These are phyloP conservation scores for Globisporangium spinosum DNA, from an alignment of 352 stramenopile species.

Conservation along the genomic window DNA sequence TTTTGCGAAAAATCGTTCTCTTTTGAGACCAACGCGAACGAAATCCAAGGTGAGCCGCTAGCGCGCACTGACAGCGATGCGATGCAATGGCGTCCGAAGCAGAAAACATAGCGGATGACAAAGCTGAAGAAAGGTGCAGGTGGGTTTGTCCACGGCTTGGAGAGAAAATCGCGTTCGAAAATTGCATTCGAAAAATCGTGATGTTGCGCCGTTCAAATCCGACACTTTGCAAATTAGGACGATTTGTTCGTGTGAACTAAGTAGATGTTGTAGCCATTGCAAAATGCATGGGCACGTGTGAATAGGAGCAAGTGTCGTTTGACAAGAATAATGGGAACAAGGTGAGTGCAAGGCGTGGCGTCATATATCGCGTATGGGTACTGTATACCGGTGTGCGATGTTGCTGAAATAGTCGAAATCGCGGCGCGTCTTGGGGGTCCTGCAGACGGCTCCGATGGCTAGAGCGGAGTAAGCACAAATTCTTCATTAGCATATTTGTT, in stretches of 20 bases:
- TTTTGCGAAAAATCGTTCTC: constrained; percentile 2
- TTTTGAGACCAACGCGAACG: constrained; percentile 8
- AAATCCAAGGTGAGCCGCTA: background rate
- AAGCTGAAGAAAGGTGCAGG: background rate
- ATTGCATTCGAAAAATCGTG: background rate
- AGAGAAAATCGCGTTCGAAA: background rate
- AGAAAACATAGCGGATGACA: background rate
- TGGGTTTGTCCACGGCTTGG: background rate
- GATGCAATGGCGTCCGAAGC: background rate
- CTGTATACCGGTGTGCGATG: no score
- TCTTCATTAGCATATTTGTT: no score
- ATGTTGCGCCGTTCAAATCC: background rate
- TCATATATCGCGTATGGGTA: no score
- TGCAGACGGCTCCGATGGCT: no score
- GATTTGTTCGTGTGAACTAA: background rate
- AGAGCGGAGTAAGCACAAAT: no score
- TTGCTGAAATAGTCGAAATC: no score
- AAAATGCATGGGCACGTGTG: no score
- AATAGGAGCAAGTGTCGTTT: no score
- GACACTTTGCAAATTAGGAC: background rate
- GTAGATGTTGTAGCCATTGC: no score
- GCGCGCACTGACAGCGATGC: background rate
- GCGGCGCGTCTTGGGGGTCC: no score
- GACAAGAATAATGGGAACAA: no score
- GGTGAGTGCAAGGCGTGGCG: no score